phyloP scores from a whole-genome alignment of 352 stramenopile species.

The Pythium vanterpoolii region DNA sequence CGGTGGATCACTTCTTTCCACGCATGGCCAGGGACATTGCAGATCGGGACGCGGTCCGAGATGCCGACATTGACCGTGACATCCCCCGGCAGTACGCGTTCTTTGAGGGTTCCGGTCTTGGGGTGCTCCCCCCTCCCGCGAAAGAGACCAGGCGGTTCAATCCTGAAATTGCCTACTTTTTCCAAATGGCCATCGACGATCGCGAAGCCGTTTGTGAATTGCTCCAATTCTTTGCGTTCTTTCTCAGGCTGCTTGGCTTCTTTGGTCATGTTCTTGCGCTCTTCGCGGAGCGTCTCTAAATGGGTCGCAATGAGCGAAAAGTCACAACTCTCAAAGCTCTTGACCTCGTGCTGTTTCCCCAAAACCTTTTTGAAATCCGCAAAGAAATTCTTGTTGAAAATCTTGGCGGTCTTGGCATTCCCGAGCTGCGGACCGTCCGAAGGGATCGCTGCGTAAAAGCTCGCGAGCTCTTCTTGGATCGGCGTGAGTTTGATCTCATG shows the following conservation, averaged over 20 bases:
- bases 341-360: slow-evolving; percentile 93
- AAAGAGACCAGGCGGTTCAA: slow-evolving; percentile 98
- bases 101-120: slow-evolving; percentile 99
- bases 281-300: slow-evolving; percentile 90
- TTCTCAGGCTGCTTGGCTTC: slow-evolving; percentile 89
- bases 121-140: slow-evolving; percentile 98
- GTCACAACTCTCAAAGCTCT: slow-evolving; percentile 96
- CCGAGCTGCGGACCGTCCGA: slow-evolving; percentile 97
- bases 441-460: slow-evolving; percentile 95
- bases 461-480: slow-evolving; percentile 93
- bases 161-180: slow-evolving; percentile 96
- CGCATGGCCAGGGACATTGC: slow-evolving; percentile 91
- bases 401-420: slow-evolving; percentile 94
- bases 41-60: slow-evolving; percentile 88
- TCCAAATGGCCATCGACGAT: slow-evolving; percentile 98
- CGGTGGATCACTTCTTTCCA: slow-evolving; percentile 97
- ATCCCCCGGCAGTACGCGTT: slow-evolving; percentile 94
- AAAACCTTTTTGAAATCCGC: slow-evolving; percentile 89
- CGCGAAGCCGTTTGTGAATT: slow-evolving; percentile 94
- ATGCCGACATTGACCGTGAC: slow-evolving; percentile 97
- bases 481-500: slow-evolving; percentile 93
- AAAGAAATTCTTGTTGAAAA: slow-evolving; percentile 99
- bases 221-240: slow-evolving; percentile 89
- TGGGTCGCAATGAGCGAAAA: slow-evolving; percentile 94
- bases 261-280: slow-evolving; percentile 96